Evolutionary conservation across 176 grass and related monocot genomes (phyloP), one percentile per base, ranked within the genome.

Genomic region (Triticum urartu): DNA sequence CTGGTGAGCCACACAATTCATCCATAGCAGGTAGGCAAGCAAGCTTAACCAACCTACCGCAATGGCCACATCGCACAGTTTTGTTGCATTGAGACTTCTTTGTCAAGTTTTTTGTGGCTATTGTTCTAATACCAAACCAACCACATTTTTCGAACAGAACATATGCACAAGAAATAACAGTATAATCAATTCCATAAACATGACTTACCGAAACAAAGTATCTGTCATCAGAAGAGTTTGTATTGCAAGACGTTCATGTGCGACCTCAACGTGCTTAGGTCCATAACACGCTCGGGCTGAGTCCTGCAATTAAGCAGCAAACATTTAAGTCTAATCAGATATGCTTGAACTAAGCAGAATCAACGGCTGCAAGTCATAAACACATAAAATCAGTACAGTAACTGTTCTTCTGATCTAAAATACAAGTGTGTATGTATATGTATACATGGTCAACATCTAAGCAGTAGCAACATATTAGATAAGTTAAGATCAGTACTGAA

Each of bases 191-290:
- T 80, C 64, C 43, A 24, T 72, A 79, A 77, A 42, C 74, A 80
- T 15, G 43, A 68, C 76, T 90, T 85, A 95, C 93, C 93, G 64
- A 74, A 96, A 95, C 72, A 95, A 91, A 83, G 79, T 91, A 94
- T 96, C 94, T 84, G 92, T 98, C 85, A 99, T 92, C 86, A 99
- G 81, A 94, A 99, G 97, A 83, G 92, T 96, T 77, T 95, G 90
- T 22, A 99, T 42, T 42, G 97, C 92, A 84, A 92, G 66, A 6
- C 87, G 72, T 14, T 95, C 94, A 58, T 94, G 89, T 78, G 97
- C 97, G 83, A 99, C 62, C 36, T 92, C 93, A 73, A 99, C 97
- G 88, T 99, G 94, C 82, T 85, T 94, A 87, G 93, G 93, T 64
- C 97, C 97, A 87, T 99, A 99, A 91, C 94, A 99, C 40, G 88